phyloP scores from a whole-genome alignment of 768 basidiomycete genomes.

The Tricholoma furcatifolium region DNA sequence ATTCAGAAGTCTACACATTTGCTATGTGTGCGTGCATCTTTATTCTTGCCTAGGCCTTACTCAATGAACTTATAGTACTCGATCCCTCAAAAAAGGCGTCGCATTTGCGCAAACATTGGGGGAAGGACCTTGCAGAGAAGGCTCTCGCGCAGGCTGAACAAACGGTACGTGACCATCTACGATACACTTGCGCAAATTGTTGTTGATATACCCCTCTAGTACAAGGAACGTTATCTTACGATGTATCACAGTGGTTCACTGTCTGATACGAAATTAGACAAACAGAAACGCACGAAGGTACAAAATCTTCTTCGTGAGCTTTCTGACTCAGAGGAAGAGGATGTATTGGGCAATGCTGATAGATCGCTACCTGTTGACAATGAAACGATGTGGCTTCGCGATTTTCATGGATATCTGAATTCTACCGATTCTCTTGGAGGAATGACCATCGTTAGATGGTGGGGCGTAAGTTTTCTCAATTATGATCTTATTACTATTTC shows the following conservation, averaged over 20 bases:
- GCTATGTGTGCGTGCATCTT: conserved; percentile 21
- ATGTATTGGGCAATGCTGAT: not conserved
- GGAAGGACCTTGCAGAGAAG: too few species aligned
- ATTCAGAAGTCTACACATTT: conserved; percentile 27
- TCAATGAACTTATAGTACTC: conserved; percentile 13
- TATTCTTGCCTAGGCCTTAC: too few species aligned
- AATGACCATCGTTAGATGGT: not conserved
- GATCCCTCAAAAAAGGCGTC: not conserved
- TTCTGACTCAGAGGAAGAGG: not conserved
- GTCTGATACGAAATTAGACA: not conserved
- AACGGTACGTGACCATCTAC: too few species aligned
- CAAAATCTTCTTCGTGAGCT: not conserved
- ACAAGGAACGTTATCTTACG: too few species aligned
- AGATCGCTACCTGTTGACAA: not conserved
- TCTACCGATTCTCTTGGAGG: not conserved
- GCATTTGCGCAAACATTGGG: too few species aligned
- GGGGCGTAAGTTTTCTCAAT: not conserved
- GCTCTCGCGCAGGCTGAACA: too few species aligned
- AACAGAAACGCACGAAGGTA: not conserved
- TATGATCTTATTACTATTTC: not conserved
- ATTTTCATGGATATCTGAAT: not conserved
- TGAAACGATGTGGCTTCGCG: not conserved
- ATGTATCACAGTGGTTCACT: too few species aligned
- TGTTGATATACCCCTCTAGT: too few species aligned
- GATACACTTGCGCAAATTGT: too few species aligned